Evolutionary conservation across 306 rosid genomes (phyloP).

Genomic region (Begonia masoniana): DNA sequence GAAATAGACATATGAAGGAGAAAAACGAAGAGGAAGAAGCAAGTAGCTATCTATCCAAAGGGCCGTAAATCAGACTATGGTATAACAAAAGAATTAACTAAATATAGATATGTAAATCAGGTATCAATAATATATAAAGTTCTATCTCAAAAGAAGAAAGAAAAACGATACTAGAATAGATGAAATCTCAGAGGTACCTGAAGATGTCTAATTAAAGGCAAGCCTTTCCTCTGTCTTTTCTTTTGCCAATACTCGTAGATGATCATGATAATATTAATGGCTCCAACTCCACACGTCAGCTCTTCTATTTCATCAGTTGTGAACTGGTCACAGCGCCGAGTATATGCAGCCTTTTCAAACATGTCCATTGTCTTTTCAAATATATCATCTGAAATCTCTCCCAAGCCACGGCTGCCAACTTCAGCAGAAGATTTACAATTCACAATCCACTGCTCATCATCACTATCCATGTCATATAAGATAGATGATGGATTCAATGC

Average conservation of each 20-base stretch:
- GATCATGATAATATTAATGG: constrained; percentile 27
- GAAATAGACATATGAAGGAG: no score
- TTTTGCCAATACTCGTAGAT: constrained; percentile 68
- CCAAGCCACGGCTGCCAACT: constrained; percentile 18
- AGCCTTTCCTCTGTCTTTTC: constrained; percentile 66
- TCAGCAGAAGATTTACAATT: constrained; percentile 27
- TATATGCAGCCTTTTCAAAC: constrained; percentile 86
- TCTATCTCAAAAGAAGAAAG: no score
- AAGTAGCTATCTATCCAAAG: no score
- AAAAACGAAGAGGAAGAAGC: no score
- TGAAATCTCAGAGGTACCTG: constrained; percentile 38
- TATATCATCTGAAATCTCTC: constrained; percentile 36
- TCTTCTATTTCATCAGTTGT: constrained; percentile 64
- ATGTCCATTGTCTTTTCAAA: constrained; percentile 75
- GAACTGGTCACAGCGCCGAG: constrained; percentile 48
- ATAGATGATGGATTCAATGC: constrained; percentile 63
- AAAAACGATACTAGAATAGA: no score
- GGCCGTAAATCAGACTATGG: no score
- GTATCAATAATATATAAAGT: no score
- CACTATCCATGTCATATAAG: constrained; percentile 96
- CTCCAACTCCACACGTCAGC: constrained; percentile 38
- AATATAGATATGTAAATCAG: no score
- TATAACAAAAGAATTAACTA: no score
- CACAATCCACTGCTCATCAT: constrained; percentile 73
- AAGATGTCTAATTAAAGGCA: constrained; percentile 82